Evolutionary conservation across 1,139 yeast genomes (phyloP), one percentile per base, ranked within the genome.

Genomic region (Yamadazyma triangularis): DNA sequence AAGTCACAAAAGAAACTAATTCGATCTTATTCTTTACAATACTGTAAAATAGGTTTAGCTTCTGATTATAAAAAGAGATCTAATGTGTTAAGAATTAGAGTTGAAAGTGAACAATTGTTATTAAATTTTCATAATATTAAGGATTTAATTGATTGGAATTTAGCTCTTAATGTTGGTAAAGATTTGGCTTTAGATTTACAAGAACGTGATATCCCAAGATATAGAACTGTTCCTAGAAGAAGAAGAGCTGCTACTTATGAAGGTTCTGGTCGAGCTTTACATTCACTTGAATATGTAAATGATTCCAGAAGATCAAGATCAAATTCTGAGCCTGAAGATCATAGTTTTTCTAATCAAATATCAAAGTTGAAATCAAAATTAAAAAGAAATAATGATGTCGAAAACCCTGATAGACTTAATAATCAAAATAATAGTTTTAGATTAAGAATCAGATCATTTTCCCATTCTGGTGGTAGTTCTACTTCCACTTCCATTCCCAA

Each of bases 161-260:
- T 69, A 50, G 73, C 73, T 28, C 35, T 83, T 4, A 65, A 69
- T 29, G 62, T 74, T 6, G 91, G 86, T 1, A 73, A 75, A 33
- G 85, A 79, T 44, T 73, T 82, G 16, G 60, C 87, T 3, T 56
- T 81, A 26, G 91, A 83, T 51, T 44, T 83, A 18, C 64, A 60
- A 23, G 61, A 70, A 15, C 60, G 93, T 29, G 78, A 74, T 29
- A 50, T 76, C 51, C 91, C 93, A 3, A 64, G 64, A 18, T 82
- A 81, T 51, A 64, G 88, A 48, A 79, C 86, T 0, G 87, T 83
- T 8, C 93, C 93, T 4, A 60, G 89, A 44, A 64, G 89, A 44
- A 64, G 88, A 50, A 47, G 74, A 33, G 47, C 56, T 37, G 44
- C 49, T 33, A 33, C 31, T 11, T 9, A 14, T 10, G 26, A 28